A percentile compares a stretch with the other conserved stretches of the same genome.
These are phyloP conservation scores for Avicennia marina DNA, from an alignment of 257 asterid genomes.

Conservation along the genomic window DNA sequence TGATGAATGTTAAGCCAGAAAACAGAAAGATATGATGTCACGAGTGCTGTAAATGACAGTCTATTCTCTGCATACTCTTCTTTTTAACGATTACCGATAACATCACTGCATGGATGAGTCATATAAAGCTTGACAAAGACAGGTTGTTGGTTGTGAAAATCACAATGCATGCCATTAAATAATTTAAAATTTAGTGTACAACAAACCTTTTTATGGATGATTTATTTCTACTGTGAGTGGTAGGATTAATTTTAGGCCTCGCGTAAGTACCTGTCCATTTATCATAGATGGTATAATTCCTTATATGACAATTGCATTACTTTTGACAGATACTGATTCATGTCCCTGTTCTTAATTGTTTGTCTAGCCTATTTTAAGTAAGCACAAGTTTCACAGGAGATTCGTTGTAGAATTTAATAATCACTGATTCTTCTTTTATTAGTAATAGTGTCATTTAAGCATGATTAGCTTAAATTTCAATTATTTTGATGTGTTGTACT, in stretches of 20 bases:
- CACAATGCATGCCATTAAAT: too few species aligned
- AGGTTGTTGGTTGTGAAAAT: neutral
- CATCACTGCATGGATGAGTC: neutral
- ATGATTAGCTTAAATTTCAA: too few species aligned
- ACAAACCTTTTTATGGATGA: constrained; percentile 2
- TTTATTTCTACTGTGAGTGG: neutral
- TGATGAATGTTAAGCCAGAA: neutral
- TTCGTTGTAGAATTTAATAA: too few species aligned
- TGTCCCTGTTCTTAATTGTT: too few species aligned
- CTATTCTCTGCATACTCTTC: neutral
- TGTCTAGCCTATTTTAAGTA: too few species aligned
- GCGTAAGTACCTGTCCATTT: neutral
- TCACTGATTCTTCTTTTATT: too few species aligned
- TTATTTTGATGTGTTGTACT: too few species aligned
- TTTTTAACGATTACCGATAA: neutral
- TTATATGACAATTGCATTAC: neutral
- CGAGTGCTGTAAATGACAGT: neutral
- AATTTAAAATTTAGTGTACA: too few species aligned
- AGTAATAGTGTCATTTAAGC: too few species aligned
- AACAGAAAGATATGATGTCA: constrained; percentile 5
- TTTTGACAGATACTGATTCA: constrained; percentile 3
- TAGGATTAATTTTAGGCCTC: too few species aligned
- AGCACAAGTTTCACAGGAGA: too few species aligned
- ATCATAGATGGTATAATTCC: constrained; percentile 4
- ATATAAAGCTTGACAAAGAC: constrained; percentile 2